Evolutionary conservation across 495 filamentous ascomycete species (phyloP).

Genomic region (Penicillium cataractarum): DNA sequence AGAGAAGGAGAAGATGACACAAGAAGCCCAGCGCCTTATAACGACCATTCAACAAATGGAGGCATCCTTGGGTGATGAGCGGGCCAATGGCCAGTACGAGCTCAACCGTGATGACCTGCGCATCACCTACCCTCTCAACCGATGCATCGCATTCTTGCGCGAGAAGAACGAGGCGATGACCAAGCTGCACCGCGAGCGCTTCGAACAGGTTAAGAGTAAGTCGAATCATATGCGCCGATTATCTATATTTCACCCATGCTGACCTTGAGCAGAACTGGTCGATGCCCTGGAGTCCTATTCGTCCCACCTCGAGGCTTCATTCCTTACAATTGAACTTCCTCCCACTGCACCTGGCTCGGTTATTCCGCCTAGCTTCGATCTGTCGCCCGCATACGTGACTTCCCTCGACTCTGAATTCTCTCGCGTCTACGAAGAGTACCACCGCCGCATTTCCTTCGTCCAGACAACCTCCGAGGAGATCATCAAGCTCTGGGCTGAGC

Average conservation of each 20-base stretch:
- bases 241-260: slow-evolving; percentile 25
- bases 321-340: slow-evolving; percentile 79
- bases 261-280: slow-evolving; percentile 70
- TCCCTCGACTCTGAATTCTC: slow-evolving; percentile 88
- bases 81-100: slow-evolving; percentile 61
- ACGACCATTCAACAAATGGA: slow-evolving; percentile 91
- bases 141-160: slow-evolving; percentile 76
- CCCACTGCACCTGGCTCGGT: slow-evolving; percentile 74
- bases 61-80: slow-evolving; percentile 77
- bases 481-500: slow-evolving; percentile 91
- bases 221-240: not conserved
- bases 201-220: slow-evolving; percentile 92
- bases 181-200: slow-evolving; percentile 84
- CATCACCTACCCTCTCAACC: slow-evolving; percentile 77
- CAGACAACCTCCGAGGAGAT: slow-evolving; percentile 77
- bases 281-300: slow-evolving; percentile 94
- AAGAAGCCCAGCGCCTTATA: slow-evolving; percentile 86
- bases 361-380: slow-evolving; percentile 80
- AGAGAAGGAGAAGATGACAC: slow-evolving; percentile 84
- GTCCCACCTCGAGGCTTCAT: slow-evolving; percentile 85
- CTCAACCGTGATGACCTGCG: slow-evolving; percentile 66
- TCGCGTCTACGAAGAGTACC: slow-evolving; percentile 93
- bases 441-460: slow-evolving; percentile 74
- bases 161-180: slow-evolving; percentile 81
- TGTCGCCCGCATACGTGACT: slow-evolving; percentile 85